A percentile compares a stretch with the other conserved stretches of the same genome.
phyloP scores from a whole-genome alignment of 2,329 filamentous ascomycete genomes.

The Fusarium illudens region DNA sequence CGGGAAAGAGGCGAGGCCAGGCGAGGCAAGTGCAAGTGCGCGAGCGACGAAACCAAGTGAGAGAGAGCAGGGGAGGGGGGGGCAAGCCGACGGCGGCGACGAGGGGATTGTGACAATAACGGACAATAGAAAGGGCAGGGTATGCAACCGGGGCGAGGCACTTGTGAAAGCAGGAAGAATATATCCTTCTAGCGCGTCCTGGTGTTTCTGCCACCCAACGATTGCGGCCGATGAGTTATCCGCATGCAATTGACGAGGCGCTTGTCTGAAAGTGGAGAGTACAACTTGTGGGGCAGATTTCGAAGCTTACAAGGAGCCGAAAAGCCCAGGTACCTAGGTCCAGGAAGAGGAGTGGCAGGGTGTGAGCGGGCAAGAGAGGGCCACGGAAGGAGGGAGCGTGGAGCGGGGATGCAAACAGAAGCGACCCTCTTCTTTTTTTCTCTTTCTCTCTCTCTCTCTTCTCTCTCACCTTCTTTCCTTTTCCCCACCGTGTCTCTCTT shows the following conservation, averaged over 20 bases:
- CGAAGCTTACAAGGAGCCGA: slow-evolving; percentile 23
- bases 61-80: slow-evolving; percentile 15
- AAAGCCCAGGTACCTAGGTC: slow-evolving; percentile 23
- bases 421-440: slow-evolving; percentile 22
- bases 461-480: neutral
- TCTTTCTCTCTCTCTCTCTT: slow-evolving; percentile 14
- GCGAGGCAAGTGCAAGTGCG: slow-evolving; percentile 37
- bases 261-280: slow-evolving; percentile 38
- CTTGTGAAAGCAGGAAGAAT: slow-evolving; percentile 31
- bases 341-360: slow-evolving; percentile 19
- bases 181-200: slow-evolving; percentile 25
- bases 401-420: slow-evolving; percentile 20
- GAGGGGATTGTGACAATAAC: neutral
- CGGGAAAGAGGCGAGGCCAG: slow-evolving; percentile 54
- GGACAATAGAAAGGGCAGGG: slow-evolving; percentile 24
- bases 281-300: slow-evolving; percentile 33
- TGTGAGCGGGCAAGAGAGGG: slow-evolving; percentile 27
- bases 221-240: slow-evolving; percentile 29
- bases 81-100: neutral
- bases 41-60: slow-evolving; percentile 26
- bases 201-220: slow-evolving; percentile 14
- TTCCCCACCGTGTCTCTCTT: neutral
- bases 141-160: slow-evolving; percentile 35
- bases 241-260: slow-evolving; percentile 45
- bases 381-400: slow-evolving; percentile 27